Percentiles rank a stretch among this genome's conserved stretches.
Evolutionary conservation across 345 rosid genomes (phyloP).

Genomic region (Odontarrhena argentea): DNA sequence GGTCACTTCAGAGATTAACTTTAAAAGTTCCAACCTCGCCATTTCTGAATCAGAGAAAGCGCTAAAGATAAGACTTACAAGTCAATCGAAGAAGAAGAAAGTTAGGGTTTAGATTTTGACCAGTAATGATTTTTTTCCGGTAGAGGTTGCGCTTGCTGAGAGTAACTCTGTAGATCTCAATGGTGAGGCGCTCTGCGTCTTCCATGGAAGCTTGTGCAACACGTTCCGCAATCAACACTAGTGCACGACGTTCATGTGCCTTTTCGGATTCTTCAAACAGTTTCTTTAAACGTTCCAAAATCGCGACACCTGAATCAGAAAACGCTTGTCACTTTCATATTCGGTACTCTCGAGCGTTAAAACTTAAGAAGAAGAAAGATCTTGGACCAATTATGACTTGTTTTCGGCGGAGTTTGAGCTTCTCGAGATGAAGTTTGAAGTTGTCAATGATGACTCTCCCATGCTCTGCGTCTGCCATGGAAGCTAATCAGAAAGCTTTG

Average conservation of each 20-base stretch:
- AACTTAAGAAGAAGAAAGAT: neutral
- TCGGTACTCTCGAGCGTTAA: too few relatives aligned
- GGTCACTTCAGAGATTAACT: conserved; percentile 63
- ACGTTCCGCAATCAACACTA: too few relatives aligned
- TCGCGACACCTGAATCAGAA: too few relatives aligned
- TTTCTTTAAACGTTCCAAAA: too few relatives aligned
- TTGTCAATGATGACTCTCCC: neutral
- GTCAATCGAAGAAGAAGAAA: neutral
- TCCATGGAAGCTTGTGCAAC: too few relatives aligned
- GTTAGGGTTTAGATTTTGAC: neutral
- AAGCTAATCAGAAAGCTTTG: neutral
- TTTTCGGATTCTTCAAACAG: too few relatives aligned
- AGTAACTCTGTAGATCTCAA: too few relatives aligned
- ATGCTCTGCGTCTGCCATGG: conserved; percentile 9
- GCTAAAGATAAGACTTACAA: neutral
- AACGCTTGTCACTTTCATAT: too few relatives aligned
- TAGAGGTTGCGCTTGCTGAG: too few relatives aligned
- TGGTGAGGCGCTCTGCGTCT: too few relatives aligned
- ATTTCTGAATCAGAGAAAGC: conserved; percentile 43
- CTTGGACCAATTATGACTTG: neutral
- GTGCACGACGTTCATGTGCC: too few relatives aligned
- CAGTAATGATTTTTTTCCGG: too few relatives aligned
- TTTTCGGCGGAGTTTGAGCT: neutral
- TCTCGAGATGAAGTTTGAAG: neutral
- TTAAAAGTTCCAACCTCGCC: conserved; percentile 53